phyloP scores from a whole-genome alignment of 345 rosid species.

The Aquilaria yunnanensis region DNA sequence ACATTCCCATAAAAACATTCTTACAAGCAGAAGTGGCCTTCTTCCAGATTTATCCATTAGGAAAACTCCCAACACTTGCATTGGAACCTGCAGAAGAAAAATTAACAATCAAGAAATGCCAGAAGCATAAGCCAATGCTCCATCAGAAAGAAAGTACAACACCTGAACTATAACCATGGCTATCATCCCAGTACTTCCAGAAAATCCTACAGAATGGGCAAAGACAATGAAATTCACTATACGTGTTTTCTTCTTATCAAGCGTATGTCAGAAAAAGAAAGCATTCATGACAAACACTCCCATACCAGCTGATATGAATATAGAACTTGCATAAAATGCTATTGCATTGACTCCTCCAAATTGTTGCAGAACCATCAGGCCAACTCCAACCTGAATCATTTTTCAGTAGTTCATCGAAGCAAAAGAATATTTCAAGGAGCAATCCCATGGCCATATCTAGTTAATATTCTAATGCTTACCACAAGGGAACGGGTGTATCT shows the following conservation, averaged over 20 bases:
- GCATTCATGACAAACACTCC: neutral
- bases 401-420: neutral
- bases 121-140: neutral
- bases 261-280: neutral
- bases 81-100: constrained; percentile 48
- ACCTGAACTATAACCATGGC: constrained; percentile 81
- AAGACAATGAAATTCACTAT: neutral
- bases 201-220: constrained; percentile 45
- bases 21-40: constrained; percentile 69
- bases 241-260: neutral
- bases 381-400: constrained; percentile 52
- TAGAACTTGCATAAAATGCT: constrained; percentile 46
- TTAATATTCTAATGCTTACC: constrained; percentile 19
- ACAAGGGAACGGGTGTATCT: constrained; percentile 33
- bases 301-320: constrained; percentile 49
- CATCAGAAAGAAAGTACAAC: neutral
- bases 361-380: constrained; percentile 76
- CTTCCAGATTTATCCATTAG: constrained; percentile 76
- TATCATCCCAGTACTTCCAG: constrained; percentile 60
- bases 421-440: neutral
- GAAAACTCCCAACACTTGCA: constrained; percentile 56
- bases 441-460: neutral
- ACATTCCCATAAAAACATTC: neutral
- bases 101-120: neutral
- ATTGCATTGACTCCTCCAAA: constrained; percentile 67